Evolutionary conservation across 495 filamentous ascomycete genomes (phyloP), one percentile per base, ranked within the genome.

Genomic region (Cryomyces minteri): DNA sequence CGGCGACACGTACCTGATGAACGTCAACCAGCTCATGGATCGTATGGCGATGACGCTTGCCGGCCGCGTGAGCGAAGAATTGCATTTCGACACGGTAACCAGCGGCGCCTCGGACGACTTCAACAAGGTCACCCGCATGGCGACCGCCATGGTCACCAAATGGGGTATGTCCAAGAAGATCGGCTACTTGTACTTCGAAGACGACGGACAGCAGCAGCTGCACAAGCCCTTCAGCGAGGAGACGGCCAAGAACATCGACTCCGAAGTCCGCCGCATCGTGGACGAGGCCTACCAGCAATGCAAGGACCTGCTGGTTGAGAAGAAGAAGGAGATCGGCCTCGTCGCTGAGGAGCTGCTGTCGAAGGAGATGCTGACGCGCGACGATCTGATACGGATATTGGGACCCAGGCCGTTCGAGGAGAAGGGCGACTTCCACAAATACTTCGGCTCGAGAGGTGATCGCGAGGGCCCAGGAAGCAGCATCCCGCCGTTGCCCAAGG

Each of bases 1-100:
- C 2, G 75, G 79, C 31, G 90, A 98, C 58, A 82, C 82, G 29
- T 95, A 95, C 61, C 72, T 96, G 44, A 83, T 98, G 86, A 94
- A 77, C 51, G 78, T 84, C 51, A 80, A 88, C 61, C 90, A 98
- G 66, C 67, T 98, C 29, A 95, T 95, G 88, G 90, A 98, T 62
- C 85, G 92, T 48, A 98, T 98, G 92, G 90, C 92, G 49, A 98
- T 98, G 90, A 94, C 90, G 12, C 76, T 98, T 36, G 90, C 83
- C 53, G 90, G 90, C 4, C 80, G 90, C 50, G 82, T 98, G 37
- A 87, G 80, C 34, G 90, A 98, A 63, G 90, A 98, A 62, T 58
- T 98, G 4, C 86, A 96, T 63, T 98, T 96, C 62, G 80, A 88
- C 28, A 94, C 84, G 7, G 88, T 98, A 25, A 98, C 92, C 5